Conservation (phyloP, 805 yeast species). For the Suhomyces vadensis region DNA sequence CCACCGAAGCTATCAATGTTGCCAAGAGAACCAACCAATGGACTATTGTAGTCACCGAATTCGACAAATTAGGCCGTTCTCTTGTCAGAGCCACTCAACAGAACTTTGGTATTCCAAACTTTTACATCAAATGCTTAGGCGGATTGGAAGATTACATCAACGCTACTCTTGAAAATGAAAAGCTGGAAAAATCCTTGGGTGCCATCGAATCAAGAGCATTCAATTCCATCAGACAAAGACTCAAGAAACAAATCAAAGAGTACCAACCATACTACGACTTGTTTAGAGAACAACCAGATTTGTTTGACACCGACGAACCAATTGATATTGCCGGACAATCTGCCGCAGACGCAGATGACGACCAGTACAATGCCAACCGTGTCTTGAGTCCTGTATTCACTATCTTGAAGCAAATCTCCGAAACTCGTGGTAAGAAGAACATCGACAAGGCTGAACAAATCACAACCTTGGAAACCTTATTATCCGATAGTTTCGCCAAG, state of each 20-base stretch:
- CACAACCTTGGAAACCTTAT: slow-evolving; percentile 62
- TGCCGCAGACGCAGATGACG: slow-evolving; percentile 17
- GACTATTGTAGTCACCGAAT: slow-evolving; percentile 70
- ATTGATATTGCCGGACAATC: slow-evolving; percentile 20
- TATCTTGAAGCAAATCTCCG: slow-evolving; percentile 71
- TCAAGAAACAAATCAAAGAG: slow-evolving; percentile 76
- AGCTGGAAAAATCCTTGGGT: slow-evolving; percentile 69
- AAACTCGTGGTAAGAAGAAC: slow-evolving; percentile 94
- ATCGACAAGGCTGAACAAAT: slow-evolving; percentile 83
- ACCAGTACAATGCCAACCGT: slow-evolving; percentile 38
- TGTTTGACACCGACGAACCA: slow-evolving; percentile 60
- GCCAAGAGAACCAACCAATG: slow-evolving; percentile 75
- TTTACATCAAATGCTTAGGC: slow-evolving; percentile 66
- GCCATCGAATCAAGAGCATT: slow-evolving; percentile 83
- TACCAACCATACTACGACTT: slow-evolving; percentile 57
- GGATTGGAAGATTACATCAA: slow-evolving; percentile 69
- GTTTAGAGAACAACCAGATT: slow-evolving; percentile 69
- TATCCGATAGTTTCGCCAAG: slow-evolving; percentile 28
- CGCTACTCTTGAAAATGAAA: slow-evolving; percentile 51
- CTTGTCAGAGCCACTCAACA: slow-evolving; percentile 74
- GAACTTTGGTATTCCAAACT: slow-evolving; percentile 68
- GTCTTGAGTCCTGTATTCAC: slow-evolving; percentile 57
- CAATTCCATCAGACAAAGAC: slow-evolving; percentile 85
- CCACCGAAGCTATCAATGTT: slow-evolving; percentile 66
- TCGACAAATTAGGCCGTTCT: slow-evolving; percentile 72